A percentile compares a stretch with the other conserved stretches of the same genome.
Evolutionary conservation across 805 yeast genomes (phyloP).

Genomic region (Scheffersomyces coipomensis): DNA sequence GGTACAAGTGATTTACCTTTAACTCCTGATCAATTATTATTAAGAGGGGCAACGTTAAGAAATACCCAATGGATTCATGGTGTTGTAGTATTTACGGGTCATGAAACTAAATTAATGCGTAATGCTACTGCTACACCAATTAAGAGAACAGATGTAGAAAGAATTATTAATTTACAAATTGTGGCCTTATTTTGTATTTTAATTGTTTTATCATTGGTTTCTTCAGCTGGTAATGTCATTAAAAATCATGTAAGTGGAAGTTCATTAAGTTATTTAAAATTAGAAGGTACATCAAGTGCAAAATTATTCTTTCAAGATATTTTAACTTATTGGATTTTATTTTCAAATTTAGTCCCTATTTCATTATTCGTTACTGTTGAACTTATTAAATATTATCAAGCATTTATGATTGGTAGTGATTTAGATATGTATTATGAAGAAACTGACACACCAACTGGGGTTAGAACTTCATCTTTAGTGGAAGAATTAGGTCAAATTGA

Average conservation of each 20-base stretch:
- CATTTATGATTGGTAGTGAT: slow-evolving; percentile 89
- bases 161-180: slow-evolving; percentile 90
- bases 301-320: slow-evolving; percentile 81
- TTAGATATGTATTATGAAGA: slow-evolving; percentile 87
- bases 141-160: slow-evolving; percentile 94
- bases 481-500: slow-evolving; percentile 98
- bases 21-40: slow-evolving; percentile 84
- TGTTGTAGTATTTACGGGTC: slow-evolving; percentile 92
- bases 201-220: slow-evolving; percentile 70
- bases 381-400: slow-evolving; percentile 92
- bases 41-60: slow-evolving; percentile 93
- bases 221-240: slow-evolving; percentile 85
- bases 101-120: slow-evolving; percentile 96
- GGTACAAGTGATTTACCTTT: slow-evolving; percentile 58
- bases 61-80: slow-evolving; percentile 97
- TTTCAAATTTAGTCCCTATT: slow-evolving; percentile 96
- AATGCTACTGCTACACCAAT: slow-evolving; percentile 99
- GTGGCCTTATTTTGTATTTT: slow-evolving; percentile 82
- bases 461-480: slow-evolving; percentile 90
- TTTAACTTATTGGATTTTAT: slow-evolving; percentile 93
- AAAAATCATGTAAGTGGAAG: slow-evolving; percentile 54
- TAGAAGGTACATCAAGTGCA: slow-evolving; percentile 67
- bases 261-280: slow-evolving; percentile 59
- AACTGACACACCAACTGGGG: slow-evolving; percentile 92
- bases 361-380: slow-evolving; percentile 96